phyloP scores from a whole-genome alignment of 1,284 basidiomycete species.

The Kalmanozyma brasiliensis region DNA sequence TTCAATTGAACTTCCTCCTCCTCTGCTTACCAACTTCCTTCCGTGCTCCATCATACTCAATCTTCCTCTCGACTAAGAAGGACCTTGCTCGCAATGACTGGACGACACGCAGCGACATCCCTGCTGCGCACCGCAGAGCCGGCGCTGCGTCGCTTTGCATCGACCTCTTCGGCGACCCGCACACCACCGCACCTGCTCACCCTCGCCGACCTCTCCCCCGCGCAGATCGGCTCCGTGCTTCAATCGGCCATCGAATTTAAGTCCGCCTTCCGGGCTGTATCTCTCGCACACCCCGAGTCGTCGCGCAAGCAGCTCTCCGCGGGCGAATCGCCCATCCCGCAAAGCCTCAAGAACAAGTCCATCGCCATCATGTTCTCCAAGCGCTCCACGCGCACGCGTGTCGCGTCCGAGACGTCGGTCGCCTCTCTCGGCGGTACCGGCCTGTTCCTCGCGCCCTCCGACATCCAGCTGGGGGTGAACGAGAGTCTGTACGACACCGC shows the following conservation, averaged over 20 bases:
- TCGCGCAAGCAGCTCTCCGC: constrained; percentile 40
- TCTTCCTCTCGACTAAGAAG: not conserved
- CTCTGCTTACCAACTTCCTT: not conserved
- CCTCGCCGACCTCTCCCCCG: constrained; percentile 80
- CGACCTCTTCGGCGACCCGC: constrained; percentile 20
- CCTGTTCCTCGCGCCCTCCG: constrained; percentile 87
- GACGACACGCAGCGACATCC: constrained; percentile 21
- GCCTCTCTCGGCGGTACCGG: constrained; percentile 76
- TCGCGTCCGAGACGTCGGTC: constrained; percentile 81
- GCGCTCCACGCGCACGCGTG: constrained; percentile 88
- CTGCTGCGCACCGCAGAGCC: constrained; percentile 10
- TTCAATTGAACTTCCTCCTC: not conserved
- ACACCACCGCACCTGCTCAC: constrained; percentile 74
- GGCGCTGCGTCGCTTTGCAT: constrained; percentile 25
- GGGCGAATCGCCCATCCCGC: constrained; percentile 43
- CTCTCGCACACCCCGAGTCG: constrained; percentile 23
- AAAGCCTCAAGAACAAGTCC: constrained; percentile 80
- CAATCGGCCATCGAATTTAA: constrained; percentile 77
- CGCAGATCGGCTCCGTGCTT: constrained; percentile 77
- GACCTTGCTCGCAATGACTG: constrained; percentile 10
- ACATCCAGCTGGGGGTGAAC: constrained; percentile 97
- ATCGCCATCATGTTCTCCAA: constrained; percentile 92
- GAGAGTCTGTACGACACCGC: constrained; percentile 87
- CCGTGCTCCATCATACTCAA: constrained; percentile 1
- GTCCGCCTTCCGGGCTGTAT: constrained; percentile 73